Conservation (phyloP, 805 yeast species). For the Wickerhamomyces chaumierensis region DNA sequence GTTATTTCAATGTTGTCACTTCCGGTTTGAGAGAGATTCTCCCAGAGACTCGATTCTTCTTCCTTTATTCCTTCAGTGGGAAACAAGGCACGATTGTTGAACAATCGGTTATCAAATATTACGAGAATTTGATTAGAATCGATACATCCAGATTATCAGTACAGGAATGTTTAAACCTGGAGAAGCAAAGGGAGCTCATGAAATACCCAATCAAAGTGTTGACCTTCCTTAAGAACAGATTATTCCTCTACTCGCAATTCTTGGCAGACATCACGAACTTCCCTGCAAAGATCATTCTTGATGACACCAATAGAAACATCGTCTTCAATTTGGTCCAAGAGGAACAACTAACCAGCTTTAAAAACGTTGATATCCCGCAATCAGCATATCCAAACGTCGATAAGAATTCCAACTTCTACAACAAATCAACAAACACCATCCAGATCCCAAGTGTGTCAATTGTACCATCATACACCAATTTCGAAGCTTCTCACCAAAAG, state of each 20-base stretch:
- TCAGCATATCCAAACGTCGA: conserved; percentile 17
- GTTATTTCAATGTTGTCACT: conserved; percentile 23
- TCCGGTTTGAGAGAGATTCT: conserved; percentile 23
- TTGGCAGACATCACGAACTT: conserved; percentile 14
- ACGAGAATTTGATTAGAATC: conserved; percentile 1
- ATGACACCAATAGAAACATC: conserved; percentile 16
- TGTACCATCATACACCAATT: conserved; percentile 11
- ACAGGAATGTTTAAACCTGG: not conserved
- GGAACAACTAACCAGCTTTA: conserved; percentile 18
- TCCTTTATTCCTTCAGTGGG: conserved; percentile 24
- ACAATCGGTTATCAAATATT: conserved; percentile 5
- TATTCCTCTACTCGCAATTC: conserved; percentile 10
- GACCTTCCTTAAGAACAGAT: conserved; percentile 20
- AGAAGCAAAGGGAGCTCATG: conserved; percentile 8
- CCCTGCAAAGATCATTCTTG: conserved; percentile 19
- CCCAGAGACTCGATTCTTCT: conserved; percentile 25
- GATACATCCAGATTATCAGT: not conserved
- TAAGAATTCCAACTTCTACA: conserved; percentile 11
- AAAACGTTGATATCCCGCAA: conserved; percentile 8
- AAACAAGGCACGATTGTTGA: conserved; percentile 22
- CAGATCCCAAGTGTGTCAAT: conserved; percentile 17
- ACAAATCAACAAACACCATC: conserved; percentile 14
- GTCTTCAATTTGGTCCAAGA: conserved; percentile 17
- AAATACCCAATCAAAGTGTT: conserved; percentile 20
- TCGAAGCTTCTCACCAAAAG: conserved; percentile 13